Conservation (phyloP, 192 early-diverging fungal genomes). For the Linderina pennispora region DNA sequence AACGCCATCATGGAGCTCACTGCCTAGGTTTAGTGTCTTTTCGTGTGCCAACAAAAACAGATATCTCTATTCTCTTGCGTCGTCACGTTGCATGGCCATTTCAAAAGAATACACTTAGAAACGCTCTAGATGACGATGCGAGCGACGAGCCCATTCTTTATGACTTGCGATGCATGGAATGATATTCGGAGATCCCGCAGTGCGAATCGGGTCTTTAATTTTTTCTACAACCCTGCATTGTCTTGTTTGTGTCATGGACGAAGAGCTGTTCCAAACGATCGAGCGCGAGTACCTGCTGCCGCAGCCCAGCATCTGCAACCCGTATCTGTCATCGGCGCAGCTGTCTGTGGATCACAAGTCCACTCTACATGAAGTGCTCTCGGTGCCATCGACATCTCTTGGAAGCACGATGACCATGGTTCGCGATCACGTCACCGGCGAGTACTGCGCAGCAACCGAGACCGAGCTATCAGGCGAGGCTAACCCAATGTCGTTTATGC, state of each 20-base stretch:
- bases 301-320: slow-evolving; percentile 11
- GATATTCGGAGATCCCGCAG: no score
- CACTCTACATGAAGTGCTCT: slow-evolving; percentile 16
- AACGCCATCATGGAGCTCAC: slow-evolving; percentile 91
- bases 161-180: no score
- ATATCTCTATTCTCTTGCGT: no score
- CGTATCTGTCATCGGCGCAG: slow-evolving; percentile 27
- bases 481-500: slow-evolving; percentile 31
- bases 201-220: no score
- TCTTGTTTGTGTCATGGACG: no score
- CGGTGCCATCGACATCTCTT: slow-evolving; percentile 13
- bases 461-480: slow-evolving; percentile 1
- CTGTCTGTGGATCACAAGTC: slow-evolving; percentile 4
- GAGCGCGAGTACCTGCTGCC: slow-evolving; percentile 34
- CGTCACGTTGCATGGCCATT: no score
- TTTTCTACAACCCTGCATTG: no score
- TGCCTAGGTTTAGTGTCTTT: slow-evolving; percentile 9
- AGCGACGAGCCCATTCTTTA: no score
- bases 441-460: slow-evolving; percentile 27
- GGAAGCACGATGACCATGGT: slow-evolving; percentile 20
- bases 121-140: no score
- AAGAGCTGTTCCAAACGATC: no score
- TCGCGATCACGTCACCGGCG: slow-evolving; percentile 30
- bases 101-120: no score
- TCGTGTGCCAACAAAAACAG: no score